Conservation (phyloP, 176 grass and related monocot genomes). For the Canna indica region DNA sequence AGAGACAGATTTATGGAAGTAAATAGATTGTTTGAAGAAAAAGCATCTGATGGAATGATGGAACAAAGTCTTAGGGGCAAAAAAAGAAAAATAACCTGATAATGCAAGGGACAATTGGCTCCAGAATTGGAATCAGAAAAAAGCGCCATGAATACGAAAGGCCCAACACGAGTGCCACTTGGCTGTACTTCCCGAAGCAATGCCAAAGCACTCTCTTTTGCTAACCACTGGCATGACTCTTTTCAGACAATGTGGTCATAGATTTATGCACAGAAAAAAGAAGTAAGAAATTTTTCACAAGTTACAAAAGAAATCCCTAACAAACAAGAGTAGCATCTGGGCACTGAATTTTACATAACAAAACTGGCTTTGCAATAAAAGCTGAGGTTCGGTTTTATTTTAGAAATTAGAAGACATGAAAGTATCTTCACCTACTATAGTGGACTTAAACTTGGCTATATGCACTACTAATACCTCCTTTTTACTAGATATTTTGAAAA, state of each 20-base stretch:
- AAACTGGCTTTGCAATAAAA: not conserved
- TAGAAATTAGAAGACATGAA: not conserved
- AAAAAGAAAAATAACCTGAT: conserved; percentile 45
- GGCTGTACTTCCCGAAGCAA: conserved; percentile 41
- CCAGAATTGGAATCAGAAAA: conserved; percentile 25
- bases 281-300: not conserved
- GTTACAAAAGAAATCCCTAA: not conserved
- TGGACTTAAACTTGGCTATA: not conserved
- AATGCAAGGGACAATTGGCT: conserved; percentile 22
- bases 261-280: not conserved
- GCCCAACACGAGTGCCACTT: conserved; percentile 44
- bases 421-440: not conserved
- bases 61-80: not conserved
- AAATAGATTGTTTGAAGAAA: not conserved
- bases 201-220: conserved; percentile 37
- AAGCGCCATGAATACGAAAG: conserved; percentile 36
- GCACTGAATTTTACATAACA: not conserved
- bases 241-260: conserved; percentile 1
- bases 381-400: not conserved
- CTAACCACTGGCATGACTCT: conserved; percentile 73
- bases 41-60: not conserved
- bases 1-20: not conserved
- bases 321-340: not conserved
- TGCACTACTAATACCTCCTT: not conserved
- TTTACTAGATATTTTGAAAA: not conserved